Base-by-base conservation (phyloP, 2,329 filamentous ascomycete genomes). In the Neoarthrinium moseri region DNA sequence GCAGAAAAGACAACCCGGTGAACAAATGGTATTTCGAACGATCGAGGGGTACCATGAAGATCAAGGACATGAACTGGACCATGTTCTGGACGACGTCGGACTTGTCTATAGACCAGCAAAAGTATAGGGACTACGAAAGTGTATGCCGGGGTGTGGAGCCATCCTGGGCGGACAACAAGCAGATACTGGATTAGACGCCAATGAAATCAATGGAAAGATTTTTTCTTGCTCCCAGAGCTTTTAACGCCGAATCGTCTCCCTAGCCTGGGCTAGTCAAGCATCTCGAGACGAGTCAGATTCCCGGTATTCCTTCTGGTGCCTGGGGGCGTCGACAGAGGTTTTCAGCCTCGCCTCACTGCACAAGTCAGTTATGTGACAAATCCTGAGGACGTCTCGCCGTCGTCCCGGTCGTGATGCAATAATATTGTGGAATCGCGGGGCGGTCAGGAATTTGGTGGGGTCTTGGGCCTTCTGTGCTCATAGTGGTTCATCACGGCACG, bases 1-100 rank as follows among this genome's bases (percentile, higher is more conserved):
- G 89, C 62, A 77, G 94, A 42, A 87, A 86, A 60, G 83, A 91
- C 62, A 97, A 99, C 61, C 92, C 91, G 0, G 94, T 99, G 4
- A 99, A 99, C 63, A 96, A 96, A 64, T 99, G 94, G 94, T 99
- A 99, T 65, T 96, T 97, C 68, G 94, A 99, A 68, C 78, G 94
- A 38, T 89, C 89, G 3, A 73, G 80, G 38, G 94, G 94, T 0
- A 91, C 85, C 2, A 87, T 85, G 77, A 94, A 95, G 69, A 70
- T 99, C 29, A 75, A 79, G 1, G 83, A 80, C n/a, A 88, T 81
- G 36, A 86, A 91, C 56, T 99, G 94, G 94, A 90, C 91, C 4
- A 96, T 97, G 91, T 99, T 99, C 61, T 99, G 94, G 91, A 99
- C 94, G 2, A 94, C 87, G 1, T 75, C 80, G 1, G 80, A 81